Evolutionary conservation across 2,329 filamentous ascomycete genomes (phyloP), one percentile per base, ranked within the genome.

Genomic region (Aphanocladium album): DNA sequence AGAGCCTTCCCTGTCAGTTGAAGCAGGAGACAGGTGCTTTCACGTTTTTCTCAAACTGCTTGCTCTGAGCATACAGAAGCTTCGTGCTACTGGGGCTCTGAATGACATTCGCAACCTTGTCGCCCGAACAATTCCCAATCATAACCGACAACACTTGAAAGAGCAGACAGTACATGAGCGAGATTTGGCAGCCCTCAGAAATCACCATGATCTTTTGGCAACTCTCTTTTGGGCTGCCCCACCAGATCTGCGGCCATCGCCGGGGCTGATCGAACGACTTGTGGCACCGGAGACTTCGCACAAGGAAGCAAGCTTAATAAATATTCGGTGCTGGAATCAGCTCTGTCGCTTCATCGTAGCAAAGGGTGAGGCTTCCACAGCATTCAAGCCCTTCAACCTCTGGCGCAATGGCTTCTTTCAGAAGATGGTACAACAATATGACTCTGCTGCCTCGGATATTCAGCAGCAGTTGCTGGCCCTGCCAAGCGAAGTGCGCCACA

Each of bases 131-230:
- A 77, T 87, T 60, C 87, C 87, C 2, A 89, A 89, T 63, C 86
- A 89, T 65, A 80, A 85, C 64, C 79, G 87, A 11, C 83, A 87
- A 62, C 84, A 86, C 60, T 79, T 82, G 39, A 88, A 86, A 66
- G 86, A 89, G 67, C 79, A 86, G 61, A 77, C 75, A 6, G 79
- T 88, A 12, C 79, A 82, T 60, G 77, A 86, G 64, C 79, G 80
- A 41, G 86, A 89, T 53, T 75, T 89, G 50, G 84, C 84, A 4
- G 84, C 85, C 5, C 73, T 89, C 47, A 77, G 86, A 61, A 89
- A 89, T 62, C 87, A 89, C 62, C 86, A 89, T 62, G 86, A 89
- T 69, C 79, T 89, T 46, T 76, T 89, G 3, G 85, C 83, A 64
- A 87, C 85, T 0, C 75, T 89, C 5, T 89, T 83, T 68, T 89